These are phyloP conservation scores for Dryas integrifolia DNA, from an alignment of 331 rosid species.

Conservation along the genomic window DNA sequence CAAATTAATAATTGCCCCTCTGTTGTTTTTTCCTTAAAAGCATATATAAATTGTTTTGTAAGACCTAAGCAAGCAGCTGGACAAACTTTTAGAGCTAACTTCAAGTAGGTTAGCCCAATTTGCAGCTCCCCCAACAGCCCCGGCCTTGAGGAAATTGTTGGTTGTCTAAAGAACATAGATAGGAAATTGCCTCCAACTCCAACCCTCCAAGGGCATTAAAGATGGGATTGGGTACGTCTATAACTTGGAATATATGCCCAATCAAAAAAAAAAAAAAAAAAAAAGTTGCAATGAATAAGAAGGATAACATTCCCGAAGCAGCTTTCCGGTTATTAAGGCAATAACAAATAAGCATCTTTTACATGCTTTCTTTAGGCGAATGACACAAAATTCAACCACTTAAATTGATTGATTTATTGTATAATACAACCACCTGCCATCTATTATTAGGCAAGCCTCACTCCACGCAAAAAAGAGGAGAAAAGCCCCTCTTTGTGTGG, in stretches of 20 bases:
- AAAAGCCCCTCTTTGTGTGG: background rate
- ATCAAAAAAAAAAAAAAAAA: no score
- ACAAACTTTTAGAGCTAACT: no score
- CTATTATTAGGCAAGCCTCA: background rate
- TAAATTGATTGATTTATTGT: background rate
- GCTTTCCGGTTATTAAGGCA: background rate
- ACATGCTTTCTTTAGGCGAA: background rate
- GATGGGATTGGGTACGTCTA: background rate
- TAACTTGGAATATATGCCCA: no score
- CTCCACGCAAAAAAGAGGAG: background rate
- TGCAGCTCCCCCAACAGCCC: no score
- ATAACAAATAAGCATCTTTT: background rate
- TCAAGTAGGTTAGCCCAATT: no score
- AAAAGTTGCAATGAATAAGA: slow-evolving; percentile 12
- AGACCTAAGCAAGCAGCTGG: no score
- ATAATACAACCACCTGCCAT: background rate
- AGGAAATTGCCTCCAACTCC: background rate
- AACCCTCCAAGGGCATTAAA: background rate
- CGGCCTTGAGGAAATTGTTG: no score
- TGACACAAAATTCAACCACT: background rate
- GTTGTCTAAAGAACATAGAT: no score
- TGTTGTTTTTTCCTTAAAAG: no score
- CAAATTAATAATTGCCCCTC: background rate
- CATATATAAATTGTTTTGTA: no score
- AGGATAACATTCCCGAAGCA: background rate